Evolutionary conservation across 2,329 filamentous ascomycete species (phyloP).

Genomic region (Lachnellula hyalina): DNA sequence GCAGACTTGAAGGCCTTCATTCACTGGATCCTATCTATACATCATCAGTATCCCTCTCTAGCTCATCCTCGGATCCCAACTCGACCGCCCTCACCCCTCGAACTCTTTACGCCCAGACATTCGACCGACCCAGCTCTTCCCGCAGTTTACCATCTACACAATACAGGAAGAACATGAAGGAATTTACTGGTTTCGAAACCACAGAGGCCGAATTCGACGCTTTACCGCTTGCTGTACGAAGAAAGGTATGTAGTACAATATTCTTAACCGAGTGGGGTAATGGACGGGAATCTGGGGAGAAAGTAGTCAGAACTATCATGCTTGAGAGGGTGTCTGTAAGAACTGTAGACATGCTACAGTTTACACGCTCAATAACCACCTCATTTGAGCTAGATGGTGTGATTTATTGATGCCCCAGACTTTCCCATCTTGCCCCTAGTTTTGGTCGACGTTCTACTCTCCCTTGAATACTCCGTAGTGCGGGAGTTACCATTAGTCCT

Average conservation of each 20-base stretch:
- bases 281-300: neutral
- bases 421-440: no score
- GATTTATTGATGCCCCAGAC: no score
- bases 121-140: slow-evolving; percentile 24
- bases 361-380: no score
- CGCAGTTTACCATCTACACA: slow-evolving; percentile 17
- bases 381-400: no score
- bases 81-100: slow-evolving; percentile 20
- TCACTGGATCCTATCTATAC: slow-evolving; percentile 11
- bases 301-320: neutral
- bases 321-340: neutral
- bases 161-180: slow-evolving; percentile 29
- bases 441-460: no score
- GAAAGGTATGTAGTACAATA: slow-evolving; percentile 40
- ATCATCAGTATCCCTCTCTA: slow-evolving; percentile 13
- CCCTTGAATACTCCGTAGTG: neutral
- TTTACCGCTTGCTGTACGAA: slow-evolving; percentile 44
- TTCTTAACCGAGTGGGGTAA: neutral
- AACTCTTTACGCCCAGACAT: slow-evolving; percentile 23
- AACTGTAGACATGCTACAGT: no score
- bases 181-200: slow-evolving; percentile 27
- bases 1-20: neutral
- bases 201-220: slow-evolving; percentile 46
- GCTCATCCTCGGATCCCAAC: slow-evolving; percentile 16
- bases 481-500: neutral